Conservation (phyloP, 805 yeast species). For the Yarrowia sp. region DNA sequence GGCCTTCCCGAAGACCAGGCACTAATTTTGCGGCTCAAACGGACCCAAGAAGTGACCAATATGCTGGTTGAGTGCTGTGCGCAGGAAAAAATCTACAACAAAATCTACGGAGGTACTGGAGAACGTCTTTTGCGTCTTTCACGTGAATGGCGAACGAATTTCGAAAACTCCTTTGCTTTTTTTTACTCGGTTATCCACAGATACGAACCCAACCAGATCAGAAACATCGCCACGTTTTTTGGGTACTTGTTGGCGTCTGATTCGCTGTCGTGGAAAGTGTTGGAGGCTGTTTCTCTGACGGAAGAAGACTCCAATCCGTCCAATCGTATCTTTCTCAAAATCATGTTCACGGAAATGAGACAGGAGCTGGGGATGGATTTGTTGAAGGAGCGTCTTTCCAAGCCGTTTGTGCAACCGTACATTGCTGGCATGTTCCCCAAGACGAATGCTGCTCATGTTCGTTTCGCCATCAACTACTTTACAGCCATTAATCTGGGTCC, state of each 20-base stretch:
- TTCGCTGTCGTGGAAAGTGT: constrained; percentile 58
- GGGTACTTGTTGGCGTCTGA: constrained; percentile 79
- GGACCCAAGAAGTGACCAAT: constrained; percentile 51
- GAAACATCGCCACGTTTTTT: constrained; percentile 80
- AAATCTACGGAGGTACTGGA: constrained; percentile 74
- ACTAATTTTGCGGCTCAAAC: constrained; percentile 41
- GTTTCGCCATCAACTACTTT: constrained; percentile 84
- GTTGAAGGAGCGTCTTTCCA: constrained; percentile 50
- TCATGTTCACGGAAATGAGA: constrained; percentile 72
- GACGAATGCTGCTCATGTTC: constrained; percentile 36
- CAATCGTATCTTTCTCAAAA: constrained; percentile 71
- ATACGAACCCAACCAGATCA: constrained; percentile 64
- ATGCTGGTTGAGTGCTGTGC: constrained; percentile 77
- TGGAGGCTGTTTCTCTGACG: constrained; percentile 55
- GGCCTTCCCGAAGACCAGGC: constrained; percentile 36
- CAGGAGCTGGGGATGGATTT: constrained; percentile 65
- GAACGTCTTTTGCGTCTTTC: constrained; percentile 56
- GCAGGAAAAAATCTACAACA: constrained; percentile 82
- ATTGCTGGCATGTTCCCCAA: constrained; percentile 64
- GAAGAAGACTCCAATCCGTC: constrained; percentile 77
- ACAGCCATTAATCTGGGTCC: constrained; percentile 89
- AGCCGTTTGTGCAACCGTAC: constrained; percentile 49
- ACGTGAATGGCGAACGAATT: constrained; percentile 55
- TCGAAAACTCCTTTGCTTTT: constrained; percentile 50
- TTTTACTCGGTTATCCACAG: constrained; percentile 60